These are phyloP conservation scores for Byssothecium circinans DNA, from an alignment of 2,329 filamentous ascomycete genomes.

Conservation along the genomic window DNA sequence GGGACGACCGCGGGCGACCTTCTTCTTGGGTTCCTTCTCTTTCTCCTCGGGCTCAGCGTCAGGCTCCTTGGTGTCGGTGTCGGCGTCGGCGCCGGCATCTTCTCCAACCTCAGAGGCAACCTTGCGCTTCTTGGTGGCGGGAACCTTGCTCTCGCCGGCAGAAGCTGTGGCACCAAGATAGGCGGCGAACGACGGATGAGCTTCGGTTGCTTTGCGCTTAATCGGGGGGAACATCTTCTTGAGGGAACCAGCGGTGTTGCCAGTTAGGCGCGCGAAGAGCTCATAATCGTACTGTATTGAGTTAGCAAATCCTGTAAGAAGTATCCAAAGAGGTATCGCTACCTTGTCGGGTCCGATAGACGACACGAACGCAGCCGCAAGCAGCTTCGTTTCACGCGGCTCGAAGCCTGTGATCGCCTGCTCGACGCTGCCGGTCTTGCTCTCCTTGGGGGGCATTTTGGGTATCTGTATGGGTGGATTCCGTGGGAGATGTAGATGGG, in stretches of 20 bases:
- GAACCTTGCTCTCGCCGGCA: conserved; percentile 7
- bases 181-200: conserved; percentile 24
- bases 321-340: background rate
- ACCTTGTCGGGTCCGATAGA: conserved; percentile 33
- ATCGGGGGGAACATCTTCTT: conserved; percentile 39
- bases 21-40: conserved; percentile 1
- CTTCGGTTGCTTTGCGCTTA: conserved; percentile 34
- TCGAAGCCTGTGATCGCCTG: conserved; percentile 23
- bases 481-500: background rate
- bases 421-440: conserved; percentile 10
- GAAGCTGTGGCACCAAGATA: conserved; percentile 20
- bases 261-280: conserved; percentile 29
- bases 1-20: too few species aligned
- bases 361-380: conserved; percentile 37
- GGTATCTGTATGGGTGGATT: background rate
- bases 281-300: conserved; percentile 33
- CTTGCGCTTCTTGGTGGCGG: conserved; percentile 10
- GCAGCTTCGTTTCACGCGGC: conserved; percentile 27
- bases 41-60: background rate
- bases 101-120: background rate
- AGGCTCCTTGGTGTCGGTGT: background rate
- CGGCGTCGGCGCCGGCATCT: background rate
- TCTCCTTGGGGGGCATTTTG: conserved; percentile 33
- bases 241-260: conserved; percentile 32
- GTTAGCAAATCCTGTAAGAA: background rate